These are phyloP conservation scores for Candida anutae DNA, from an alignment of 1,139 yeast species.

Conservation along the genomic window DNA sequence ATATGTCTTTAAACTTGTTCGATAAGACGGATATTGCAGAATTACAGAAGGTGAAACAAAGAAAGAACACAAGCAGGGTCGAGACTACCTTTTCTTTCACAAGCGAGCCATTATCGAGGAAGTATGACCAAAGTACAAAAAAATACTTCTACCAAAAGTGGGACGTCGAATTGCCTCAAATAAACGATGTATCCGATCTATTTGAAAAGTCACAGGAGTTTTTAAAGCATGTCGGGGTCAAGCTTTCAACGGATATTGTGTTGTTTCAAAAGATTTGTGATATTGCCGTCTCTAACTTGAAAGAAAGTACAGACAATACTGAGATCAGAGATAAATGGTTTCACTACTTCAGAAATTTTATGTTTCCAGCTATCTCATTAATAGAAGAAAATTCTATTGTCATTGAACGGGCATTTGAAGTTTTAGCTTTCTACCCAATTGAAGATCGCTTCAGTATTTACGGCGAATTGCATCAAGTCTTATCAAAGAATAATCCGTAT, in stretches of 20 bases:
- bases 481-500: conserved; percentile 48
- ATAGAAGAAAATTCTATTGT: conserved; percentile 55
- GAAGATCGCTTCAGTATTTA: conserved; percentile 72
- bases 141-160: conserved; percentile 49
- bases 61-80: conserved; percentile 8
- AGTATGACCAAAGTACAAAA: conserved; percentile 23
- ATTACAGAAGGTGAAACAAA: conserved; percentile 13
- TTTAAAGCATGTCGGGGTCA: conserved; percentile 50
- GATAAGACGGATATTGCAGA: conserved; percentile 12
- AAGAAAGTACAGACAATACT: conserved; percentile 6
- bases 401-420: conserved; percentile 50
- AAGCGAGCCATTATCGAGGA: conserved; percentile 20
- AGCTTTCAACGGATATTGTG: conserved; percentile 40
- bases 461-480: conserved; percentile 65
- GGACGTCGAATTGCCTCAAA: conserved; percentile 32
- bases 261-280: conserved; percentile 57
- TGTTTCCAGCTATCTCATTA: conserved; percentile 62
- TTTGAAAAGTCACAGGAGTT: conserved; percentile 39
- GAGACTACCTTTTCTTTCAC: background rate
- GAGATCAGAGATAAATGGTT: conserved; percentile 42
- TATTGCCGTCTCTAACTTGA: conserved; percentile 39
- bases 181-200: conserved; percentile 37
- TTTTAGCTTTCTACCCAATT: conserved; percentile 48
- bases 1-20: conserved; percentile 14
- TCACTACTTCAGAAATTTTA: conserved; percentile 53